phyloP scores from a whole-genome alignment of 192 early-diverging fungal genomes.

The Gamsiella multidivaricata region DNA sequence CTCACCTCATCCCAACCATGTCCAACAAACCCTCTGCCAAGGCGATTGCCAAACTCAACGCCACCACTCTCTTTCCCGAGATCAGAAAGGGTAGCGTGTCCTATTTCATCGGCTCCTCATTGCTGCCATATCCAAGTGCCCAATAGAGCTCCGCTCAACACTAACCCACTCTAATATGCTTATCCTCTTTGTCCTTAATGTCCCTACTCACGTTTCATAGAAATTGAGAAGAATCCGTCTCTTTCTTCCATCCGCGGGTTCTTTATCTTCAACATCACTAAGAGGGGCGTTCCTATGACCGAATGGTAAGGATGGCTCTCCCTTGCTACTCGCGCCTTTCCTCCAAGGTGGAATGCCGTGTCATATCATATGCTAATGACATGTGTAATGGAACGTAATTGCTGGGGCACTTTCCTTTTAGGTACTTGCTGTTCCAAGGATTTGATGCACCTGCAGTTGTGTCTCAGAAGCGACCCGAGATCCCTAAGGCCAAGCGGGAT shows the following conservation, averaged over 20 bases:
- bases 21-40: conserved; percentile 48
- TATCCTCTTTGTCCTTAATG: too few relatives aligned
- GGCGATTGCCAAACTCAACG: conserved; percentile 50
- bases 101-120: neutral
- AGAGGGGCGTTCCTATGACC: conserved; percentile 40
- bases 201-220: conserved; percentile 15
- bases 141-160: neutral
- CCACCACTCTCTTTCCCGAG: conserved; percentile 51
- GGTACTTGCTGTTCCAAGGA: conserved; percentile 45
- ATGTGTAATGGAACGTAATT: conserved; percentile 12
- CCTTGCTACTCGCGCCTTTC: too few relatives aligned
- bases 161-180: neutral
- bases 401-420: neutral
- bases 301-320: conserved; percentile 34
- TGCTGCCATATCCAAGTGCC: too few relatives aligned
- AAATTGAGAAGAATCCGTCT: conserved; percentile 45
- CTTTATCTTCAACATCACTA: conserved; percentile 50
- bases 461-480: conserved; percentile 45
- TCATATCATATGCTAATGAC: conserved; percentile 3
- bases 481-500: conserved; percentile 50
- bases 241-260: conserved; percentile 45
- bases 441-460: conserved; percentile 40
- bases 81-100: conserved; percentile 39
- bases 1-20: conserved; percentile 26
- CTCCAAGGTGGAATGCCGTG: too few relatives aligned